Conservation (phyloP, 345 rosid species). For the Rhodamnia rubescens region DNA sequence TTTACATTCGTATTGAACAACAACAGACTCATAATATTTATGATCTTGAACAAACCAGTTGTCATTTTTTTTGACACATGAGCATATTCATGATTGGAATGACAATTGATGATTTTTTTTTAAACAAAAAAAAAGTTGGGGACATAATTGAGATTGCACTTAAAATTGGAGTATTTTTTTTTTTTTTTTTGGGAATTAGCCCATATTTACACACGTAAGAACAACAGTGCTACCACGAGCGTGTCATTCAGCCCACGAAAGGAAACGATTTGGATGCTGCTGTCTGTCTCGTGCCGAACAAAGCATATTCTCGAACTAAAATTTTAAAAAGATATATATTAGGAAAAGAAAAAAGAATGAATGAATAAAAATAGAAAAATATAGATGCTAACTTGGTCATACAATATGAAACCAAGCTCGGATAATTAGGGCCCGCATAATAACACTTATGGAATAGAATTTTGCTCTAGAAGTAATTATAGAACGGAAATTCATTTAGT, state of each 20-base stretch:
- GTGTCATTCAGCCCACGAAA: neutral
- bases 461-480: no score
- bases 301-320: neutral
- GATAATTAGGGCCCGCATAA: neutral
- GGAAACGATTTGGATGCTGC: neutral
- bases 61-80: neutral
- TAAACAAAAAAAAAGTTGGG: neutral
- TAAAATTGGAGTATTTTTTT: neutral
- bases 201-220: neutral
- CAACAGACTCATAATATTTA: neutral
- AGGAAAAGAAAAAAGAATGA: neutral
- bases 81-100: rapidly evolving
- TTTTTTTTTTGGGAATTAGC: neutral
- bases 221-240: neutral
- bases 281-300: neutral
- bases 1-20: neutral
- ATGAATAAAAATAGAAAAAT: neutral
- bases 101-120: neutral
- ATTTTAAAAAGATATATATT: neutral
- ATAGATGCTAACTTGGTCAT: neutral
- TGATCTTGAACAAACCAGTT: neutral
- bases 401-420: neutral
- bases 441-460: no score
- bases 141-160: neutral
- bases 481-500: no score